Base-by-base conservation (phyloP, 225 moss, liverwort and hornwort species). In the Pseudisothecium myosuroides region DNA sequence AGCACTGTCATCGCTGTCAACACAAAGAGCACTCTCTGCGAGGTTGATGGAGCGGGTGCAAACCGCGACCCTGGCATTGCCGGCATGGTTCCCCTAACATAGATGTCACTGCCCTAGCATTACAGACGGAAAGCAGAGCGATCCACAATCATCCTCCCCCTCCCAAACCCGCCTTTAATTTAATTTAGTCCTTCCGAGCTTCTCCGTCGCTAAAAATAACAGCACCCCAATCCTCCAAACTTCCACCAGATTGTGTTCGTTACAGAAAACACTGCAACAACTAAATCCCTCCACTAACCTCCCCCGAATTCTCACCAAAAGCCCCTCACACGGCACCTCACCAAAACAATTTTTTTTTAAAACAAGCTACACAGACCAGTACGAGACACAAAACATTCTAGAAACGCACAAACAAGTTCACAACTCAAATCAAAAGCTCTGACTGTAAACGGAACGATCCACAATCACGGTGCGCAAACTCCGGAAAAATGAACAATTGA, bases 1-100 rank as follows among this genome's bases (percentile, higher is more conserved):
- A 93, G 94, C 88, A 99, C 85, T 16, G 95, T 96, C 64, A 99
- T 95, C 32, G 92, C 88, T 37, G 95, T 95, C 83, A 91, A 93
- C 85, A 95, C 92, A 37, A 94, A 88, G 75, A 95, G 92, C 83
- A 95, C 93, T 89, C 91, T 91, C 79, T 94, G 92, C 68, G 93
- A 92, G 55, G 90, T 89, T 10, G 95, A 90, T 77, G 91, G 95
- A 36, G 93, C 83, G 82, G 92, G 92, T n/a, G 91, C 88, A 65
- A 92, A 68, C 84, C 95, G 93, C 88, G 94, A 92, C 85, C 93
- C 94, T 72, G 92, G 83, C 84, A 89, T 92, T 86, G 84, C 89
- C 68, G 94, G 90, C 95, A 95, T 95, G 75, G 37, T 90, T 64
- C 49, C 47, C 56, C 85, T 86, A 86, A 60, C 89, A 92, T 89